phyloP scores from a whole-genome alignment of 257 asterid species.

The Fraxinus excelsior region DNA sequence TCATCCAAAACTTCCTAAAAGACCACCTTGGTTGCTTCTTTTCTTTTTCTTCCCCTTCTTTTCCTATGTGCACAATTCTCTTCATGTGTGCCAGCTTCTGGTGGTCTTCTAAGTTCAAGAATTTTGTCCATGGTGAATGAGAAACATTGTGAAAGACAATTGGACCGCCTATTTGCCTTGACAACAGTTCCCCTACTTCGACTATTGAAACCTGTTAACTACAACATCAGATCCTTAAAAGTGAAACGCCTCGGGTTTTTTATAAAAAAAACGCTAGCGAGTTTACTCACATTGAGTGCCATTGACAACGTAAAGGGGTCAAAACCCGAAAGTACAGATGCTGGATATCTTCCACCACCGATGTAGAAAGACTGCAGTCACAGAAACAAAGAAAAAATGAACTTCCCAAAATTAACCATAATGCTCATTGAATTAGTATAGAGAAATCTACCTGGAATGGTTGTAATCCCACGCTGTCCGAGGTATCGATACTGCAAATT shows the following conservation, averaged over 20 bases:
- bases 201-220: slow-evolving; percentile 51
- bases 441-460: slow-evolving; percentile 56
- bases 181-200: slow-evolving; percentile 46
- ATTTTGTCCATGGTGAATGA: slow-evolving; percentile 55
- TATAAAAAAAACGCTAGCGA: background rate
- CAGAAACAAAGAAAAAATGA: background rate
- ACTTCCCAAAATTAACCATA: background rate
- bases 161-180: slow-evolving; percentile 53
- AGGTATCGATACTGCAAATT: slow-evolving; percentile 68
- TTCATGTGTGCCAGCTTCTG: slow-evolving; percentile 49
- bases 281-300: slow-evolving; percentile 68
- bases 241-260: background rate
- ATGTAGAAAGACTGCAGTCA: slow-evolving; percentile 70
- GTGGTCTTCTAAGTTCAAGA: slow-evolving; percentile 46
- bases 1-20: slow-evolving; percentile 48
- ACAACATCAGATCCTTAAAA: background rate
- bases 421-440: background rate
- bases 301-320: slow-evolving; percentile 62
- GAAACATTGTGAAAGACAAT: slow-evolving; percentile 49
- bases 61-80: slow-evolving; percentile 37
- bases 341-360: slow-evolving; percentile 78
- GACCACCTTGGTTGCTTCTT: slow-evolving; percentile 50
- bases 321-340: slow-evolving; percentile 78
- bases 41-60: slow-evolving; percentile 14
- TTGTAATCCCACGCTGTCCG: slow-evolving; percentile 49